A percentile compares a stretch with the other conserved stretches of the same genome.
These are phyloP conservation scores for Tetragonia tetragonoides DNA, from an alignment of 148 eudicot species.

Conservation along the genomic window DNA sequence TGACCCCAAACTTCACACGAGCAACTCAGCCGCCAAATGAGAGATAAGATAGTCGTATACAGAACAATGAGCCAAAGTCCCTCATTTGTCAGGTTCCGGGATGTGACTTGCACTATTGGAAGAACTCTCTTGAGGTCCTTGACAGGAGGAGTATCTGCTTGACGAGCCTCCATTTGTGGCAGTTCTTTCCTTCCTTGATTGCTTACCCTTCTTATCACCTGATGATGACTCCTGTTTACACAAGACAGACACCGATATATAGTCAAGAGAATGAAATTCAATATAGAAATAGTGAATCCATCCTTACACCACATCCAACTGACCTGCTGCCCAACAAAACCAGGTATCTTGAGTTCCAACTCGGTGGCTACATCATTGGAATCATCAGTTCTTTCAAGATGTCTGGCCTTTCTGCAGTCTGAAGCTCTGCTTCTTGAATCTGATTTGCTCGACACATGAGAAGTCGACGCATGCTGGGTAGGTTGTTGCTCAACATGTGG, in stretches of 20 bases:
- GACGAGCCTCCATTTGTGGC: constrained; percentile 37
- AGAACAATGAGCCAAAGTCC: not conserved
- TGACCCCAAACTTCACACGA: not conserved
- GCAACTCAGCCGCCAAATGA: constrained; percentile 2
- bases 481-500: constrained; percentile 44
- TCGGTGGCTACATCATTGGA: constrained; percentile 56
- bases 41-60: too few relatives aligned
- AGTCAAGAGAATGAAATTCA: not conserved
- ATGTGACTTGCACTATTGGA: constrained; percentile 31
- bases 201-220: constrained; percentile 44
- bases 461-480: constrained; percentile 31
- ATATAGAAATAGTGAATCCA: not conserved
- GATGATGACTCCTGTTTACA: constrained; percentile 37
- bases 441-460: constrained; percentile 42
- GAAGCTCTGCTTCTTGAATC: constrained; percentile 37
- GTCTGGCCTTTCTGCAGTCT: constrained; percentile 28
- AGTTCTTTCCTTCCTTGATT: constrained; percentile 32
- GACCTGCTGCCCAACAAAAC: constrained; percentile 56
- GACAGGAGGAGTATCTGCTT: constrained; percentile 37
- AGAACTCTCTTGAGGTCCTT: constrained; percentile 43
- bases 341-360: constrained; percentile 68
- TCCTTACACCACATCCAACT: constrained; percentile 7
- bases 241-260: not conserved
- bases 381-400: constrained; percentile 36
- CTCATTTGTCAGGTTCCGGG: constrained; percentile 23